Evolutionary conservation across 257 asterid species (phyloP), one percentile per base, ranked within the genome.

Genomic region (Scutellaria minor): DNA sequence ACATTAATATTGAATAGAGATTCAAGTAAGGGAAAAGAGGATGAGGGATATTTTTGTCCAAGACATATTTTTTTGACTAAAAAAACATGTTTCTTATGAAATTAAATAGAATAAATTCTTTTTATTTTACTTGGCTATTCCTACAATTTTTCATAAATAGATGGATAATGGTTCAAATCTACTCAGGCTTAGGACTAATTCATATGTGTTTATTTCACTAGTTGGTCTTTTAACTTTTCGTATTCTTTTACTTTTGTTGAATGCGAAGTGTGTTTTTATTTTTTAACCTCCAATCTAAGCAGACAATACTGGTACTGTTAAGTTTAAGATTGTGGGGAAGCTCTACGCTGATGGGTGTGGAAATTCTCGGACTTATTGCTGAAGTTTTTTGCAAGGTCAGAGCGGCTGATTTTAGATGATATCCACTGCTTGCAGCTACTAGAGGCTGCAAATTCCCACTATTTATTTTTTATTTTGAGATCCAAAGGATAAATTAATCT

Each of bases 391-490:
- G 52, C 35, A 54, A 39, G 68, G 52, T 52, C 69, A 64, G 37
- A 52, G 83, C 70, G 81, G 87, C 77, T 78, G 76, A 70, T 73
- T 57, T 87, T 88, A 81, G 83, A 90, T 90, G 98, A 80, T 81
- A 82, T 68, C 78, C 79, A 62, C 83, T 70, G 79, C 75, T 78
- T 85, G 98, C 98, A 86, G 96, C 96, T 89, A 78, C 67, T 89
- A 77, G 86, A 82, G 96, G 96, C 97, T 86, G 96, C 96, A 78
- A 44, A 80, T 75, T 22, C 1, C 2, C 27, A 22, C 27, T 22
- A 22, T 1, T n/a, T n/a, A n/a, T n/a, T 22, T 1, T 22, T 22
- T 22, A 22, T 22, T 22, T 22, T 22, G 27, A 22, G 27, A 22
- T 22, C 27, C 27, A 22, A 22, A 22, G 27, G 27, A n/a, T n/a